Conservation (phyloP, 163 green algal genomes). For the Chloroidium sp. region DNA sequence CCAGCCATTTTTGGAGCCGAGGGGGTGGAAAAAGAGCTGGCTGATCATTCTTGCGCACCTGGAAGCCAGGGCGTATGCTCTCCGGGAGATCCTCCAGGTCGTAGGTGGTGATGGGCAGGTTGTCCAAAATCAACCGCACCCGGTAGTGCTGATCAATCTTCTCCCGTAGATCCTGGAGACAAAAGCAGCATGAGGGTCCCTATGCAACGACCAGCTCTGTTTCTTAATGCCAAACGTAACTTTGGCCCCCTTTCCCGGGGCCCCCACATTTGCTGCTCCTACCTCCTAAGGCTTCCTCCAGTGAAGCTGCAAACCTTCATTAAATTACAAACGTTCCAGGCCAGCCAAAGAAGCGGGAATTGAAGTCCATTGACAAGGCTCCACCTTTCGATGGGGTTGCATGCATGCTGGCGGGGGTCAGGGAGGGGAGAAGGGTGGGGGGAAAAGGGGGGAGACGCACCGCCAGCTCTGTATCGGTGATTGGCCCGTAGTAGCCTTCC, state of each 20-base stretch:
- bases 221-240: neutral
- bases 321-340: too few species aligned
- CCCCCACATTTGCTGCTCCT: neutral
- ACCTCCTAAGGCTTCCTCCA: neutral
- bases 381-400: too few species aligned
- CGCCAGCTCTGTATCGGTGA: conserved; percentile 50
- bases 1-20: too few species aligned
- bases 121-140: conserved; percentile 91
- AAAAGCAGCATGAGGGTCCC: neutral
- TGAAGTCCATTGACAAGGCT: too few species aligned
- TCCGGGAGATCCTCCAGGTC: conserved; percentile 62
- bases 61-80: conserved; percentile 19
- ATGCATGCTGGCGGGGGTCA: too few species aligned
- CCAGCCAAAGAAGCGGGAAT: too few species aligned
- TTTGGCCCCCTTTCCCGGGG: neutral
- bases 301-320: too few species aligned
- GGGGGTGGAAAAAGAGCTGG: too few species aligned
- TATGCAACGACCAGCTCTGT: neutral
- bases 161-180: conserved; percentile 60
- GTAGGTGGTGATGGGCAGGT: conserved; percentile 87
- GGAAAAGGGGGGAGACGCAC: conserved; percentile 10
- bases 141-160: conserved; percentile 81
- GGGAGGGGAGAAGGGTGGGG: too few species aligned
- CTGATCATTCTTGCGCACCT: neutral
- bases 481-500: conserved; percentile 22